Conservation (phyloP, 345 rosid species). For the Nephelium lappaceum region DNA sequence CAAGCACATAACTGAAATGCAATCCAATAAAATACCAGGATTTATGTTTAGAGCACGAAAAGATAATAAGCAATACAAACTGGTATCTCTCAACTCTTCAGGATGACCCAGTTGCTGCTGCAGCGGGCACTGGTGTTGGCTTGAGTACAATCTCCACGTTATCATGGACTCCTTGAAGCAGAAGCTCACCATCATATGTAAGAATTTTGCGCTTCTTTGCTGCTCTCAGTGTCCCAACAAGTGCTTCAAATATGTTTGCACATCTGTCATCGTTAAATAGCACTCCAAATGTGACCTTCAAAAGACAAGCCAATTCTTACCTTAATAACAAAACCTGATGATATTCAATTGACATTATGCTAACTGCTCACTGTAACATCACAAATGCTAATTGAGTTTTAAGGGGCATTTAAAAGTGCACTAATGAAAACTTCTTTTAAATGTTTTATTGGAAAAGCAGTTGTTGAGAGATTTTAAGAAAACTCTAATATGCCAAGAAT, state of each 20-base stretch:
- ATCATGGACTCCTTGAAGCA: constrained; percentile 96
- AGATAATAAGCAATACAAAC: background rate
- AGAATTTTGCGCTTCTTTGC: constrained; percentile 86
- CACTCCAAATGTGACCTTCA: constrained; percentile 88
- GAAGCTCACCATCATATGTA: constrained; percentile 72
- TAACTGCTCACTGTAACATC: background rate
- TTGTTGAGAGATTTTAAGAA: background rate
- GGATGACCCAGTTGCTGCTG: constrained; percentile 19
- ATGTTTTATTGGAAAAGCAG: background rate
- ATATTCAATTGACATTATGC: background rate
- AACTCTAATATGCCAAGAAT: background rate
- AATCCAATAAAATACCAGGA: background rate
- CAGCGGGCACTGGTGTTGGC: constrained; percentile 40
- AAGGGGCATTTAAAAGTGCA: background rate
- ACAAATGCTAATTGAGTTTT: background rate
- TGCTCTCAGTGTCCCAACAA: constrained; percentile 91
- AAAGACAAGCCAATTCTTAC: constrained; percentile 10
- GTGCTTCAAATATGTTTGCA: constrained; percentile 93
- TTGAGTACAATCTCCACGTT: constrained; percentile 79
- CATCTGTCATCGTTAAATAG: constrained; percentile 85
- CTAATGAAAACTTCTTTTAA: background rate
- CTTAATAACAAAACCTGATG: background rate
- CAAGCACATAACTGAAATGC: background rate
- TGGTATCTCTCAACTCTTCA: background rate
- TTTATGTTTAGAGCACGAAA: background rate